These are phyloP conservation scores for Tilletia walkeri DNA, from an alignment of 1,284 basidiomycete genomes.

Conservation along the genomic window DNA sequence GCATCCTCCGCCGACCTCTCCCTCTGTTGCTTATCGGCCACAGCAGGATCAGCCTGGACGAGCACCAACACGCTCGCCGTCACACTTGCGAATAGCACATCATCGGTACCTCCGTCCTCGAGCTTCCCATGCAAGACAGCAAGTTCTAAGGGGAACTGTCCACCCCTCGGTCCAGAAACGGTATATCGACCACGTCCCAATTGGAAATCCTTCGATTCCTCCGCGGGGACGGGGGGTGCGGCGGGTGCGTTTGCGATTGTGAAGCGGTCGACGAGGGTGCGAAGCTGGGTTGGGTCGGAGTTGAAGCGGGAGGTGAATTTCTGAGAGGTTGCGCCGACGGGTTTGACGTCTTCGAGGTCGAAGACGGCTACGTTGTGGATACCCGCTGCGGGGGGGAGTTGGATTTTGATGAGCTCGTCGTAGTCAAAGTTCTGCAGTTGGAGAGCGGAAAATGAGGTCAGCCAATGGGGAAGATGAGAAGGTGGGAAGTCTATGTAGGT, in stretches of 20 bases:
- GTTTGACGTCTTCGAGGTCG: background rate
- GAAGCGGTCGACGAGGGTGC: conserved; percentile 11
- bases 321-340: conserved; percentile 2
- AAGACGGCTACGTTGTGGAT: background rate
- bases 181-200: background rate
- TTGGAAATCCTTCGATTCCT: background rate
- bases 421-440: conserved; percentile 12
- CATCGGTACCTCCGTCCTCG: background rate
- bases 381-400: background rate
- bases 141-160: background rate
- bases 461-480: too few relatives aligned
- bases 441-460: background rate
- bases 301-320: background rate
- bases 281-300: background rate
- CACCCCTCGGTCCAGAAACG: background rate
- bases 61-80: background rate
- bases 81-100: conserved; percentile 1
- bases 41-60: conserved; percentile 7
- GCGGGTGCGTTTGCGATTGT: conserved; percentile 10
- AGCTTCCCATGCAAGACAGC: conserved; percentile 1
- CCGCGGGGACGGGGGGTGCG: background rate
- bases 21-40: background rate
- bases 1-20: background rate
- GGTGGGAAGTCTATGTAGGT: too few relatives aligned
- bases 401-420: conserved; percentile 11